These are phyloP conservation scores for Apiotrichum gamsii DNA, from an alignment of 1,284 basidiomycete genomes.

Conservation along the genomic window DNA sequence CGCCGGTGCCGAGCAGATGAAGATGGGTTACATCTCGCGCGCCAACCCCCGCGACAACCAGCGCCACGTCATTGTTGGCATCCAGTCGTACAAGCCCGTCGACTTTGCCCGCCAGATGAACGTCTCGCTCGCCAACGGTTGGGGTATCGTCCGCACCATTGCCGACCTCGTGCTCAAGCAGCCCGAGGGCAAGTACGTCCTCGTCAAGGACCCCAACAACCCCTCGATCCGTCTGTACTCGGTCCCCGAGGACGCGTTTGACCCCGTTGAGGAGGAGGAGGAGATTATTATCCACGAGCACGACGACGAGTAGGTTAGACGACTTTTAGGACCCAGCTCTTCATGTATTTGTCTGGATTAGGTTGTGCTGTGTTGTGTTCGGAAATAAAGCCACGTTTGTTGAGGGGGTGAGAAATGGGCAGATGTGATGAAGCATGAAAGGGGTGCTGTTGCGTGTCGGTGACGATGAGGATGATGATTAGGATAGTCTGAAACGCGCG, in stretches of 20 bases:
- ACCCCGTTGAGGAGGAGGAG: slow-evolving; percentile 77
- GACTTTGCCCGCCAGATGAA: slow-evolving; percentile 96
- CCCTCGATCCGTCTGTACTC: slow-evolving; percentile 89
- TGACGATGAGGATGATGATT: too few relatives aligned
- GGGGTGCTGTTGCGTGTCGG: too few relatives aligned
- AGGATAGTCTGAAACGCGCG: too few relatives aligned
- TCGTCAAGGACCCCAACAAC: slow-evolving; percentile 94
- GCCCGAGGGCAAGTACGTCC: slow-evolving; percentile 91
- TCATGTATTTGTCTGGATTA: slow-evolving; percentile 11
- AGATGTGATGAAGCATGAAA: too few relatives aligned
- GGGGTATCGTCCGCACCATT: slow-evolving; percentile 95
- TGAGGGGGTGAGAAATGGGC: too few relatives aligned
- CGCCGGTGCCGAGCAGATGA: slow-evolving; percentile 93
- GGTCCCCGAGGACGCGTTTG: slow-evolving; percentile 79
- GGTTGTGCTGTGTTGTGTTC: not conserved
- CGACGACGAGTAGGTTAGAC: slow-evolving; percentile 22
- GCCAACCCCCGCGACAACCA: slow-evolving; percentile 89
- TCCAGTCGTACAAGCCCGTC: slow-evolving; percentile 86
- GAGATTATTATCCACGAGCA: slow-evolving; percentile 39
- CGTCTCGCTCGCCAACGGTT: slow-evolving; percentile 90
- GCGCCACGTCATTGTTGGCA: slow-evolving; percentile 91
- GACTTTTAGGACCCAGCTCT: not conserved
- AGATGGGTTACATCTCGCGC: slow-evolving; percentile 91
- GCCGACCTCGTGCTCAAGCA: slow-evolving; percentile 88
- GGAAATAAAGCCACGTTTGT: too few relatives aligned